Conservation (phyloP, 2,329 filamentous ascomycete genomes). For the Mollisiaceae sp. region DNA sequence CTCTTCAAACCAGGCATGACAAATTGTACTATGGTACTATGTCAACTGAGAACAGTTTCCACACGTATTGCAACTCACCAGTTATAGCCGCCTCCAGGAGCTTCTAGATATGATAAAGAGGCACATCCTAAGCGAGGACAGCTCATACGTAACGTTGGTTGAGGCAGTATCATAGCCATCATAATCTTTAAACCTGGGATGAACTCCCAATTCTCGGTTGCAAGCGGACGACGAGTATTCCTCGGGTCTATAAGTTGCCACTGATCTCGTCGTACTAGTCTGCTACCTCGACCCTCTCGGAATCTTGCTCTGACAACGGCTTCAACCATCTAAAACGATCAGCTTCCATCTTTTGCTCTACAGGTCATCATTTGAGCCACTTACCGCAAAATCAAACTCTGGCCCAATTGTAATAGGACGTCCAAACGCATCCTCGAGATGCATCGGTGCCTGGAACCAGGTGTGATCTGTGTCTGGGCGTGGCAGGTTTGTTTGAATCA, state of each 20-base stretch:
- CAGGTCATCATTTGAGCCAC: neutral
- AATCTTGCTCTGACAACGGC: slow-evolving; percentile 11
- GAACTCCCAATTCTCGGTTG: slow-evolving; percentile 18
- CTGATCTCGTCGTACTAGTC: slow-evolving; percentile 14
- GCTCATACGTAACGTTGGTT: neutral
- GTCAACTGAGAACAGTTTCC: too few species aligned
- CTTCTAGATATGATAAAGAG: neutral
- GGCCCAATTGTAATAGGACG: slow-evolving; percentile 2
- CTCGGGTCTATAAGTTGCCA: slow-evolving; percentile 15
- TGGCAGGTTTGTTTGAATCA: neutral
- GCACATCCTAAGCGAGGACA: slow-evolving; percentile 9
- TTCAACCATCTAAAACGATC: slow-evolving; percentile 17
- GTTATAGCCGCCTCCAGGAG: neutral
- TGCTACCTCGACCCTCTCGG: slow-evolving; percentile 13
- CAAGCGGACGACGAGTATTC: slow-evolving; percentile 1
- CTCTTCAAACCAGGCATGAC: too few species aligned
- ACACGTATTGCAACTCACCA: neutral
- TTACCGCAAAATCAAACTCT: neutral
- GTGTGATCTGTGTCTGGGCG: slow-evolving; percentile 11
- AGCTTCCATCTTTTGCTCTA: neutral
- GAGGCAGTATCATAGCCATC: slow-evolving; percentile 22
- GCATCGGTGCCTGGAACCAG: slow-evolving; percentile 20
- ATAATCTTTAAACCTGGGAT: slow-evolving; percentile 18
- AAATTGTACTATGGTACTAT: too few species aligned
- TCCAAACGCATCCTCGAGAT: slow-evolving; percentile 17